A percentile compares a stretch with the other conserved stretches of the same genome.
Evolutionary conservation across 805 yeast species (phyloP).

Genomic region (Lachancea waltii): DNA sequence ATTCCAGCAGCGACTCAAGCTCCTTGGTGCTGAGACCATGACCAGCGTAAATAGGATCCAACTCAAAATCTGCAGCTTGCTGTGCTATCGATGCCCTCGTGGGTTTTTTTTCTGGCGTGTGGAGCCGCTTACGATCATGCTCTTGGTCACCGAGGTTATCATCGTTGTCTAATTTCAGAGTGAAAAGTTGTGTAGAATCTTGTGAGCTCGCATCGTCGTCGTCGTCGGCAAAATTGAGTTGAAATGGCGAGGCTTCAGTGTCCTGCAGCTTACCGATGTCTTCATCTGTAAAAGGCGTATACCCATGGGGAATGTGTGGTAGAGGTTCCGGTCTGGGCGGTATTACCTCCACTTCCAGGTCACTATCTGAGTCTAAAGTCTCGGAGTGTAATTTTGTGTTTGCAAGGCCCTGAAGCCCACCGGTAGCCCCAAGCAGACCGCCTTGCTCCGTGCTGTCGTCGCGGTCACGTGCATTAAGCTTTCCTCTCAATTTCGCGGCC

Average conservation of each 20-base stretch:
- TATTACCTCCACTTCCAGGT: constrained; percentile 42
- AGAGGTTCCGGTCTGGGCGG: constrained; percentile 36
- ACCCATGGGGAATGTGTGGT: constrained; percentile 41
- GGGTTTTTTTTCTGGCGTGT: background rate
- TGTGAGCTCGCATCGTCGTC: constrained; percentile 14
- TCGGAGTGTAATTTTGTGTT: constrained; percentile 11
- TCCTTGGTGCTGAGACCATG: constrained; percentile 24
- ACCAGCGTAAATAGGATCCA: constrained; percentile 20
- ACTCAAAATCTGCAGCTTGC: constrained; percentile 4
- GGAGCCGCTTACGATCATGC: constrained; percentile 15
- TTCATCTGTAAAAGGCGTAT: constrained; percentile 35
- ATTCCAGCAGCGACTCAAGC: constrained; percentile 18
- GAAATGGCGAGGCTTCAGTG: constrained; percentile 15
- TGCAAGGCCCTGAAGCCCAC: constrained; percentile 17
- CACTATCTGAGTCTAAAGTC: constrained; percentile 10
- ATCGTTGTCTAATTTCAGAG: constrained; percentile 14
- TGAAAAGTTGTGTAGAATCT: constrained; percentile 18
- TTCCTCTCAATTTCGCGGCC: constrained; percentile 19
- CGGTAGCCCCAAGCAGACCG: constrained; percentile 11
- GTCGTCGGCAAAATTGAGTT: constrained; percentile 18
- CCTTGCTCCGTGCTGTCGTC: constrained; percentile 10
- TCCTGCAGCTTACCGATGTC: constrained; percentile 27
- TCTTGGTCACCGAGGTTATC: constrained; percentile 19
- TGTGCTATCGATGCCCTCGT: background rate
- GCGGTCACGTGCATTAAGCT: constrained; percentile 7